phyloP scores from a whole-genome alignment of 2,329 filamentous ascomycete genomes.

The Monascus ruber region DNA sequence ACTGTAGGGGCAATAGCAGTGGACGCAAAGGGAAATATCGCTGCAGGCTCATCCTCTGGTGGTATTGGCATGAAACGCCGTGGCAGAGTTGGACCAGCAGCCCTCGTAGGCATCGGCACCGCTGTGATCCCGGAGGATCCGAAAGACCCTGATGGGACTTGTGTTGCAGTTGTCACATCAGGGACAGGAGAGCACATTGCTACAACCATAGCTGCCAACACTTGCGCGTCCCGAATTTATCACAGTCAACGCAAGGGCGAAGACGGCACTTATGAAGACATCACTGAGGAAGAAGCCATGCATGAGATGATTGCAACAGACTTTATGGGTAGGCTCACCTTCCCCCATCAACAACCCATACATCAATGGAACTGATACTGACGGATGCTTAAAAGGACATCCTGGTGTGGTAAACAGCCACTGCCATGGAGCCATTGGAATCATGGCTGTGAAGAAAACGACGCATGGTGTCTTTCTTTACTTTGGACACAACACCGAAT shows the following conservation, averaged over 20 bases:
- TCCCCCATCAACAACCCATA: background rate
- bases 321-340: constrained; percentile 57
- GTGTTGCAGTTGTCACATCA: constrained; percentile 77
- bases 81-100: constrained; percentile 83
- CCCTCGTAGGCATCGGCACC: constrained; percentile 82
- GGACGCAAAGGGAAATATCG: constrained; percentile 74
- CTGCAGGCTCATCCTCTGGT: constrained; percentile 88
- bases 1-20: constrained; percentile 94
- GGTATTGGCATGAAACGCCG: constrained; percentile 98
- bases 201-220: constrained; percentile 79
- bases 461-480: constrained; percentile 67
- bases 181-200: constrained; percentile 98
- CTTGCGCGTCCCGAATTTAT: constrained; percentile 77
- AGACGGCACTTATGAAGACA: constrained; percentile 51
- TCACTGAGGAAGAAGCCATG: constrained; percentile 68
- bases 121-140: constrained; percentile 70
- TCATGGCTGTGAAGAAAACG: constrained; percentile 81
- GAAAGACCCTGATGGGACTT: constrained; percentile 55
- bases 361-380: no score
- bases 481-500: constrained; percentile 94
- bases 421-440: constrained; percentile 77
- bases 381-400: constrained; percentile 40
- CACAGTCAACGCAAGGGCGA: constrained; percentile 50
- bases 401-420: constrained; percentile 70
- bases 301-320: constrained; percentile 71